Base-by-base conservation (phyloP, 208 protist species). In the Kentomonas sorsogonicus region DNA sequence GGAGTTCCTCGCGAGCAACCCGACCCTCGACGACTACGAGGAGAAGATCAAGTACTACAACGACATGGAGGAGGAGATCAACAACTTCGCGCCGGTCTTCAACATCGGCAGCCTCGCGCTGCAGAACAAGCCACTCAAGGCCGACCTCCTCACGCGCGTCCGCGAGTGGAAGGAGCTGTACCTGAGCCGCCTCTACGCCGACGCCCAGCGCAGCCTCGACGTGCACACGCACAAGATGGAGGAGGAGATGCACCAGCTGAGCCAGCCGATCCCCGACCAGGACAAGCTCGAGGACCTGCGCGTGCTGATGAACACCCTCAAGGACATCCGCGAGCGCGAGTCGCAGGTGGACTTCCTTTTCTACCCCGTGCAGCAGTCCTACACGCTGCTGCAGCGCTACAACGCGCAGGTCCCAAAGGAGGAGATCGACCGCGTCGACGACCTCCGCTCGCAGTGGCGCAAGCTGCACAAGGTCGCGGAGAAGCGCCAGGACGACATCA, bases 121-220 rank as follows among this genome's bases (percentile, higher is more conserved):
- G 43, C 77, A 95, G 54, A 97, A 96, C 54, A 84, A 96, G 73
- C 77, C 79, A 25, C 88, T 99, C 53, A 98, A 98, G 76, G 58
- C 74, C 15, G 79, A 96, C 38, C 79, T 99, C 36, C 69, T 93
- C 36, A 73, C 79, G 22, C 84, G 91, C 50, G 91, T 94, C n/a
- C 45, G 52, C 10, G 77, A 83, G 43, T 99, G 97, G 97, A 98
- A 98, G 76, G 74, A 91, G 60, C 72, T 97, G 48, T 98, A 96
- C 68, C 75, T 91, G 0, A 85, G 85, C 62, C 97, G 97, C 52
- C 85, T 99, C 46, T 96, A 98, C 81, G 78, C 82, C 18, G 69
- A 94, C 50, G 93, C 94, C 45, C 79, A 94, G 64, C 54, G 63
- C 45, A 74, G 97, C 34, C 81, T 99, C 18, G 83, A 96, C 60